Base-by-base conservation (phyloP, 208 protist genomes). In the Crithidia bombi region DNA sequence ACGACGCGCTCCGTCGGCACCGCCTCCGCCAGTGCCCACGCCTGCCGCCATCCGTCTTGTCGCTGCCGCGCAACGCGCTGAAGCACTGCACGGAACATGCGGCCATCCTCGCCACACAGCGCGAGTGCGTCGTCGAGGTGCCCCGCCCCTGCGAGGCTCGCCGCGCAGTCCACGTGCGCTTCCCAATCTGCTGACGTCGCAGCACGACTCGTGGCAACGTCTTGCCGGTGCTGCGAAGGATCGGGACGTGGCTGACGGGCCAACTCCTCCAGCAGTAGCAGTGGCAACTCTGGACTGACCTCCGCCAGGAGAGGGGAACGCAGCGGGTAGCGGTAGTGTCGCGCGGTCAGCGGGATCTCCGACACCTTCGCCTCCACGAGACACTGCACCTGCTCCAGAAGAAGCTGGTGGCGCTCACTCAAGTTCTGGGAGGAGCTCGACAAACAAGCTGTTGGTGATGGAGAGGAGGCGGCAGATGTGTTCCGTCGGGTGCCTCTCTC, bases 361-460 rank as follows among this genome's bases (percentile, higher is more conserved):
- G 73, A 50, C 9, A 89, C 69, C 39, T 78, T 79, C 21, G 86
- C 82, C 71, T 91, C 82, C 3, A 86, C 86, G 23, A 91, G 69
- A 50, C 82, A 91, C 61, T 91, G 83, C 57, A 91, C 38, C 68
- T 91, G 86, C 64, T 91, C 82, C 43, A 86, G 59, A 17, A 77
- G 62, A 11, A 91, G 41, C 32, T 49, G 71, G 47, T 86, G 80
- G 23, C 67, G 69, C 52, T 72, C 65, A 14, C 46, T 65, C 32
- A 55, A 17, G 39, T 76, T 51, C 28, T 65, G 32, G 7, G 32
- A 17, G 15, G 25, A 4, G 21, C 41, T 25, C 6, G 44, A 54
- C 23, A 15, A 52, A 44, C 19, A 38, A n/a, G 30, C 15, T 41
- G 36, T 35, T 47, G 30, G 26, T 44, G 44, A 19, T 59, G 19